Evolutionary conservation across 148 eudicot genomes (phyloP).

Genomic region (Camellia lanceoleosa): DNA sequence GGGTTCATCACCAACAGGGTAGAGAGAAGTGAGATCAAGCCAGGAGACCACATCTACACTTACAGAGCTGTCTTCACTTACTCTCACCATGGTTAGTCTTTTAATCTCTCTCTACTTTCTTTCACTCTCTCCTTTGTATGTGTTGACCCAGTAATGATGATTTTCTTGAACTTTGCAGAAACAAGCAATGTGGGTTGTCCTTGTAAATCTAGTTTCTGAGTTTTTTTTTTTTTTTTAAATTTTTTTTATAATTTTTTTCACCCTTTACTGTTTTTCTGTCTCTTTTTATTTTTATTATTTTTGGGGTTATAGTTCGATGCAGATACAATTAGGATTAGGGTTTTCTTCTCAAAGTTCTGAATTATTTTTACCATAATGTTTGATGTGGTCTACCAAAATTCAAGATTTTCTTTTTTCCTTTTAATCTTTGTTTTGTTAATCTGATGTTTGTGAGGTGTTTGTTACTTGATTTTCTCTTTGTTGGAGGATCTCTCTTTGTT

Average conservation of each 20-base stretch:
- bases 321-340: not conserved
- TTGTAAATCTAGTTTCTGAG: not conserved
- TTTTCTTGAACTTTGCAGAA: not conserved
- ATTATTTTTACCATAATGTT: not conserved
- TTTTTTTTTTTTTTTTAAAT: not conserved
- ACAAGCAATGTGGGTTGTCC: conserved; percentile 17
- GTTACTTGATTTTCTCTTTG: not conserved
- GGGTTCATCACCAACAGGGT: conserved; percentile 72
- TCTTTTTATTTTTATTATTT: not conserved
- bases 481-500: not conserved
- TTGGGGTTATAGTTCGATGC: not conserved
- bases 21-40: conserved; percentile 68
- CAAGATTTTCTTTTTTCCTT: not conserved
- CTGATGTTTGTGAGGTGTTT: not conserved
- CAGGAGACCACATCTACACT: conserved; percentile 94
- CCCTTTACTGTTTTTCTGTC: not conserved
- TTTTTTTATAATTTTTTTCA: not conserved
- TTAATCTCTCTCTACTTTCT: not conserved
- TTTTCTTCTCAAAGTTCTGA: not conserved
- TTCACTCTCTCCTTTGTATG: not conserved
- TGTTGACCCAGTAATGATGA: conserved; percentile 1
- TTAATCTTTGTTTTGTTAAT: not conserved
- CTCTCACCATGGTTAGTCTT: conserved; percentile 78
- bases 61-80: conserved; percentile 92
- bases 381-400: not conserved